Conservation (phyloP, 352 stramenopile species). For the Phytophthora agathidicida region DNA sequence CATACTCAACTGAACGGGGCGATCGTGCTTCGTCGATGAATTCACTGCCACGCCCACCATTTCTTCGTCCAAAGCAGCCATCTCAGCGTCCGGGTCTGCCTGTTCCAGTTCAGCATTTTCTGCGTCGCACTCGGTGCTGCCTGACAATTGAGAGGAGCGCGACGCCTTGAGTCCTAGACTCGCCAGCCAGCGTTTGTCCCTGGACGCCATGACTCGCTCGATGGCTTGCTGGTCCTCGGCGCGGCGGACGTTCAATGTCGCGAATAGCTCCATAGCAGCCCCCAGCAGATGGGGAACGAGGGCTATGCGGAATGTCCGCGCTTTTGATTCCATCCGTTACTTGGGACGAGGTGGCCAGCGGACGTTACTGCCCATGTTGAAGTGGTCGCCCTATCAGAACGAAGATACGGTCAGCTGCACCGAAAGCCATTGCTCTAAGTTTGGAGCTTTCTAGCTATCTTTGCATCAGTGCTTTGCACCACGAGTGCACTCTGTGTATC, state of each 20-base stretch:
- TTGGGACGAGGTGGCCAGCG: slow-evolving; percentile 25
- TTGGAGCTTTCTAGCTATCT: slow-evolving; percentile 10
- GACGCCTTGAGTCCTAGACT: slow-evolving; percentile 29
- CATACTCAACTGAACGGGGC: slow-evolving; percentile 60
- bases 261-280: slow-evolving; percentile 44
- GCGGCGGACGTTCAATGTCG: slow-evolving; percentile 36
- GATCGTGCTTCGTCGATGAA: slow-evolving; percentile 37
- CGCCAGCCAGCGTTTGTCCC: slow-evolving; percentile 40
- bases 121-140: slow-evolving; percentile 2
- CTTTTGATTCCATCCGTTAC: slow-evolving; percentile 38
- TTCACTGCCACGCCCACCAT: slow-evolving; percentile 47
- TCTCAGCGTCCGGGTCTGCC: slow-evolving; percentile 53
- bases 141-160: slow-evolving; percentile 2
- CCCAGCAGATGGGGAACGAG: slow-evolving; percentile 1
- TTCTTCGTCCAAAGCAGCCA: slow-evolving; percentile 64
- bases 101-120: slow-evolving; percentile 23
- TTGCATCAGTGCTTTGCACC: slow-evolving; percentile 1
- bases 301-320: slow-evolving; percentile 14
- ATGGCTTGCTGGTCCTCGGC: slow-evolving; percentile 39
- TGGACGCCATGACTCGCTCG: slow-evolving; percentile 33
- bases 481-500: background rate
- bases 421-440: slow-evolving; percentile 24
- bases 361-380: slow-evolving; percentile 31
- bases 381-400: slow-evolving; percentile 27
- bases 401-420: too few relatives aligned